Conservation (phyloP, 257 asterid genomes). For the Perilla frutescens region DNA sequence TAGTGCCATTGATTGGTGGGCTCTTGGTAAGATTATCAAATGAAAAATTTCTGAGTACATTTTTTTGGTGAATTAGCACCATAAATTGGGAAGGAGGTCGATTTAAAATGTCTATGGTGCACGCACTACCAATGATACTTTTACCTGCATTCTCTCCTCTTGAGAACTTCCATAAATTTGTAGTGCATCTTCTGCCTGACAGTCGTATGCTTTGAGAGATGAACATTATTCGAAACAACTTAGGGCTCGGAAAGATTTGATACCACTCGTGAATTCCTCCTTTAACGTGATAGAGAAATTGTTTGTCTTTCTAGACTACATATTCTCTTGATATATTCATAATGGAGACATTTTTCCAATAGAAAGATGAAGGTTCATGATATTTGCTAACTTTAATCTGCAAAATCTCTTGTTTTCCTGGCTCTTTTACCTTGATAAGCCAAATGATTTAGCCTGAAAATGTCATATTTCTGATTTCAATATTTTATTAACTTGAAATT, state of each 20-base stretch:
- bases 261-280: too few species aligned
- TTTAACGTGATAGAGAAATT: too few species aligned
- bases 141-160: too few species aligned
- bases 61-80: background rate
- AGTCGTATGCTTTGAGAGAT: too few species aligned
- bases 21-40: slow-evolving; percentile 69
- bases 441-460: slow-evolving; percentile 8
- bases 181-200: too few species aligned
- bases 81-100: background rate
- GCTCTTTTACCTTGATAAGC: background rate
- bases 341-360: background rate
- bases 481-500: slow-evolving; percentile 26
- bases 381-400: background rate
- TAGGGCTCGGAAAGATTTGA: background rate
- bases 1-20: slow-evolving; percentile 99
- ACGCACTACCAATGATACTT: too few species aligned
- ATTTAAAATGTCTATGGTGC: background rate
- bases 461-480: slow-evolving; percentile 15
- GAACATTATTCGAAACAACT: too few species aligned
- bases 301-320: background rate
- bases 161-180: too few species aligned
- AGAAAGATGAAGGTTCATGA: background rate
- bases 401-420: background rate
- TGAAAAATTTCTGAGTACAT: background rate
- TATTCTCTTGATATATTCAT: background rate